Evolutionary conservation across 306 rosid species (phyloP).

Genomic region (Gynostemma pentaphyllum): DNA sequence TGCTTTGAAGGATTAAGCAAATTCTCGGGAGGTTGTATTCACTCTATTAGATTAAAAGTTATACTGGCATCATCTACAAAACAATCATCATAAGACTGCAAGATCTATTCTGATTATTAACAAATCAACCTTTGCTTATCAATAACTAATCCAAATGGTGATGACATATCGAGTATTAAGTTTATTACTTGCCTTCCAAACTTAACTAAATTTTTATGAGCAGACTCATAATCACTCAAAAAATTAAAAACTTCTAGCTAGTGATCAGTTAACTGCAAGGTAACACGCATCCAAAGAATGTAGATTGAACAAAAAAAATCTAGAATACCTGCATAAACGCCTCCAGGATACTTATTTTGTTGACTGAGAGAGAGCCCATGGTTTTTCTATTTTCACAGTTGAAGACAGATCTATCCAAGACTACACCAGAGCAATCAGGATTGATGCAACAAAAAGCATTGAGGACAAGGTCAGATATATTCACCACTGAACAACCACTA

Average conservation of each 20-base stretch:
- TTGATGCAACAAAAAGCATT: slow-evolving; percentile 55
- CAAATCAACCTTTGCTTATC: background rate
- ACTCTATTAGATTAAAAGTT: too few species aligned
- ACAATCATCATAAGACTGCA: background rate
- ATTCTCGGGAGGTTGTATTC: too few species aligned
- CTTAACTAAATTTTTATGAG: background rate
- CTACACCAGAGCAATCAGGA: slow-evolving; percentile 51
- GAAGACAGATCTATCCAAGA: slow-evolving; percentile 48
- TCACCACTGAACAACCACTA: slow-evolving; percentile 53
- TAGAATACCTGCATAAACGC: slow-evolving; percentile 22
- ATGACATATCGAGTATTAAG: background rate
- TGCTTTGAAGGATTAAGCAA: too few species aligned
- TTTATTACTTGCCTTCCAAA: background rate
- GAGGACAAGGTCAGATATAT: slow-evolving; percentile 53
- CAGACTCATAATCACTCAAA: background rate
- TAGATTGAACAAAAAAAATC: background rate
- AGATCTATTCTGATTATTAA: background rate
- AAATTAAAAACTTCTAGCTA: background rate
- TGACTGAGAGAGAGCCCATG: slow-evolving; percentile 13
- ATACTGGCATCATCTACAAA: background rate
- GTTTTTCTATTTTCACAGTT: slow-evolving; percentile 42
- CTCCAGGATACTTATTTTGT: slow-evolving; percentile 20
- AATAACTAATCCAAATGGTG: background rate
- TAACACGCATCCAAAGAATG: background rate
- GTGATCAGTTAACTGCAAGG: background rate